Percentiles rank a stretch among this genome's conserved stretches.
phyloP scores from a whole-genome alignment of 345 rosid genomes.

The Capsella bursapastoris region DNA sequence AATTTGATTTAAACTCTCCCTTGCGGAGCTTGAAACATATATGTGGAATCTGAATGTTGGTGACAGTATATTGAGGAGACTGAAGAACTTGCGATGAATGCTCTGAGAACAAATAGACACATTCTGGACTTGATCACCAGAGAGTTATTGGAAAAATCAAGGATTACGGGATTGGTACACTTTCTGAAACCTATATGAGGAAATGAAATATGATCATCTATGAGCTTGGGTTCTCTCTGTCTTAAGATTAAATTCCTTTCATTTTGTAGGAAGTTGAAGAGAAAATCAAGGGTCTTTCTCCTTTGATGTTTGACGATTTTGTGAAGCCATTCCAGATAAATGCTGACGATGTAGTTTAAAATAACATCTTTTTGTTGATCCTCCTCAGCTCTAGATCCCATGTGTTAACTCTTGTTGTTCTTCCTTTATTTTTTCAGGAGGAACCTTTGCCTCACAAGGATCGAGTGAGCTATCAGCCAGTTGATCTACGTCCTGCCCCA shows the following conservation, averaged over 20 bases:
- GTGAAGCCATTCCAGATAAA: slow-evolving; percentile 82
- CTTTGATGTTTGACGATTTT: slow-evolving; percentile 83
- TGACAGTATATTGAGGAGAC: slow-evolving; percentile 90
- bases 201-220: slow-evolving; percentile 3
- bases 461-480: slow-evolving; percentile 65
- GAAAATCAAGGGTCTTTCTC: slow-evolving; percentile 67
- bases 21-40: slow-evolving; percentile 29
- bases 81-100: slow-evolving; percentile 90
- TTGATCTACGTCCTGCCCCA: slow-evolving; percentile 82
- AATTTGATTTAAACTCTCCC: slow-evolving; percentile 7
- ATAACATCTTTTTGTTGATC: slow-evolving; percentile 18
- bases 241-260: slow-evolving; percentile 8
- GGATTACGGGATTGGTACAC: slow-evolving; percentile 93
- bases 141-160: slow-evolving; percentile 73
- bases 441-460: slow-evolving; percentile 74
- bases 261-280: slow-evolving; percentile 77
- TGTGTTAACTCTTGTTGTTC: slow-evolving; percentile 4
- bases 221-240: background rate
- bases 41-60: slow-evolving; percentile 39
- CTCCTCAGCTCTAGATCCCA: slow-evolving; percentile 17
- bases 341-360: slow-evolving; percentile 61
- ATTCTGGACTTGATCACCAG: slow-evolving; percentile 73
- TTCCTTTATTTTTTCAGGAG: slow-evolving; percentile 53
- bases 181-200: background rate
- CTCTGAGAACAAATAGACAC: slow-evolving; percentile 69